These are phyloP conservation scores for Phyllosticta citriasiana DNA, from an alignment of 2,329 filamentous ascomycete species.

Conservation along the genomic window DNA sequence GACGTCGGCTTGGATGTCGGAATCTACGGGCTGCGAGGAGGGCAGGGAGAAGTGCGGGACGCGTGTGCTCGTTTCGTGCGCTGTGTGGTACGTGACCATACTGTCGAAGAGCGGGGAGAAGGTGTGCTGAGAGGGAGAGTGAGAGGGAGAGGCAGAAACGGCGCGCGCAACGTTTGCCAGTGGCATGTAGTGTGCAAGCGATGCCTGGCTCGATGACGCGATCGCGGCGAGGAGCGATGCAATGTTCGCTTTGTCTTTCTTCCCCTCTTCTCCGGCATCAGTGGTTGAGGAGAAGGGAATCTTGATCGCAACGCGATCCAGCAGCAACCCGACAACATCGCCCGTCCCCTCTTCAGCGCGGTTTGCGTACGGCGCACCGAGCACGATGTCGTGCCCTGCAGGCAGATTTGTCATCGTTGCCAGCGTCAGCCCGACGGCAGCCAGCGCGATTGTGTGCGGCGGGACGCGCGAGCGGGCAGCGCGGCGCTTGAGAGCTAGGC, in stretches of 20 bases:
- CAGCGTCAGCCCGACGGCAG: slow-evolving; percentile 1
- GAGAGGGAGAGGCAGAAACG: neutral
- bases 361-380: slow-evolving; percentile 7
- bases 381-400: neutral
- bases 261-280: no score
- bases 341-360: slow-evolving; percentile 9
- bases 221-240: neutral
- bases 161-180: neutral
- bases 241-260: neutral
- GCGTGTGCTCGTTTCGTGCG: neutral
- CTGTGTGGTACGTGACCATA: slow-evolving; percentile 2
- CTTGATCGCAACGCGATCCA: slow-evolving; percentile 8
- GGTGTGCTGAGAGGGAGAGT: no score
- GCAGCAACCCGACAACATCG: slow-evolving; percentile 4
- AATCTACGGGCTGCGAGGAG: neutral
- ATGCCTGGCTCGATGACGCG: neutral
- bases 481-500: neutral
- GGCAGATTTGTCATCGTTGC: neutral
- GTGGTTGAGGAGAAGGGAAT: neutral
- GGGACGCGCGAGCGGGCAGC: neutral
- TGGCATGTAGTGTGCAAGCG: neutral
- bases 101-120: neutral
- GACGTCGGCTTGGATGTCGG: neutral
- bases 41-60: neutral
- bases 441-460: slow-evolving; percentile 4